Evolutionary conservation across 2,329 filamentous ascomycete genomes (phyloP).

Genomic region (Arthrobotrys conoides): DNA sequence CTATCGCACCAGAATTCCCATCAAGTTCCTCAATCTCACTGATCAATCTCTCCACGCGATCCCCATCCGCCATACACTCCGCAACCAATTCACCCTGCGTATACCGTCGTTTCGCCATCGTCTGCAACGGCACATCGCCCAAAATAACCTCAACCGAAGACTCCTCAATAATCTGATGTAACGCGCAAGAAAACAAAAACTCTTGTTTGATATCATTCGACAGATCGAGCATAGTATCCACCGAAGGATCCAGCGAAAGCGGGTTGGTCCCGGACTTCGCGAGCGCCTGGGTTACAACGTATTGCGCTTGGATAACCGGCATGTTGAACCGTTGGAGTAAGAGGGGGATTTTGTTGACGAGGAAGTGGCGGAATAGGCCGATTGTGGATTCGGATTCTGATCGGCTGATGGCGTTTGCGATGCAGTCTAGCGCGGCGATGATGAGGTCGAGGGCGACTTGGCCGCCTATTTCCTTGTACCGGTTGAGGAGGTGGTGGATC

Average conservation of each 20-base stretch:
- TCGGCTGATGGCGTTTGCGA: conserved; percentile 87
- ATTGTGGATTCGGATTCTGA: conserved; percentile 74
- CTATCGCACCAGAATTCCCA: conserved; percentile 70
- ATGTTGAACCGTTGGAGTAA: conserved; percentile 75
- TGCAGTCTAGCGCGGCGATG: conserved; percentile 87
- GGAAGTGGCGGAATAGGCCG: conserved; percentile 84
- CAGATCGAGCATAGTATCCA: conserved; percentile 66
- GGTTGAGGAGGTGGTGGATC: conserved; percentile 84
- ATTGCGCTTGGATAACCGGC: conserved; percentile 74
- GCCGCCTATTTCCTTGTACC: conserved; percentile 87
- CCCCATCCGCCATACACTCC: conserved; percentile 82
- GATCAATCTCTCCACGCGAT: conserved; percentile 79
- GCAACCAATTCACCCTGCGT: conserved; percentile 82
- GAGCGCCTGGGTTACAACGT: conserved; percentile 78
- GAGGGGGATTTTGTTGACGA: conserved; percentile 80
- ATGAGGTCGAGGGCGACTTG: conserved; percentile 85
- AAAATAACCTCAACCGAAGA: conserved; percentile 83
- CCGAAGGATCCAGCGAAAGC: conserved; percentile 76
- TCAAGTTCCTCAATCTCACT: conserved; percentile 80
- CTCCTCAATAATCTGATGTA: conserved; percentile 86
- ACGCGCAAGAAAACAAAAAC: conserved; percentile 89
- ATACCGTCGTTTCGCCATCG: conserved; percentile 79
- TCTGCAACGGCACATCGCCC: conserved; percentile 86
- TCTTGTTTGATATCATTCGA: conserved; percentile 80
- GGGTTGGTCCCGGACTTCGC: conserved; percentile 73